Percentiles rank a stretch among this genome's conserved stretches.
These are phyloP conservation scores for Trichomonas gallinae DNA, from an alignment of 208 protist species.

Conservation along the genomic window DNA sequence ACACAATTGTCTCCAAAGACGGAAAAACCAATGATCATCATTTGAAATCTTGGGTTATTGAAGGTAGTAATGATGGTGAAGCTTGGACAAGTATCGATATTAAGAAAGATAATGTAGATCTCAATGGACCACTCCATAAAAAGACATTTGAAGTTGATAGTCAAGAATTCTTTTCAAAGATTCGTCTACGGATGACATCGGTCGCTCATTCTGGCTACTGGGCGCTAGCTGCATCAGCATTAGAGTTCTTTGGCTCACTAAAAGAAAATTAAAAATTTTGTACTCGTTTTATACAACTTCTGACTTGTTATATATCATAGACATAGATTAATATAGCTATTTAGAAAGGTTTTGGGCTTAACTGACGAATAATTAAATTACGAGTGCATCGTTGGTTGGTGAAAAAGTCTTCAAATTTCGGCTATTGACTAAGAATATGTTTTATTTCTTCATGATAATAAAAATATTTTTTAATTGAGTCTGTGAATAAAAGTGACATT, in stretches of 20 bases:
- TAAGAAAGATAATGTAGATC: neutral
- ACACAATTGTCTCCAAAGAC: neutral
- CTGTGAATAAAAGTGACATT: too few species aligned
- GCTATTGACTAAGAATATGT: too few species aligned
- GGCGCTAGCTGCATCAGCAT: neutral
- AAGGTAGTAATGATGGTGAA: neutral
- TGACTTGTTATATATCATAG: too few species aligned
- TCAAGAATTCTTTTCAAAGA: neutral
- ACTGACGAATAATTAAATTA: too few species aligned
- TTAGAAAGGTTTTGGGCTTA: too few species aligned
- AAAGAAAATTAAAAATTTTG: neutral
- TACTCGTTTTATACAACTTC: too few species aligned
- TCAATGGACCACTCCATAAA: neutral
- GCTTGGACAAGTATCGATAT: neutral
- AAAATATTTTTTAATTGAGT: too few species aligned
- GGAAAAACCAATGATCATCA: neutral
- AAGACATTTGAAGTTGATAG: neutral
- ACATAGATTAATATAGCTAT: too few species aligned
- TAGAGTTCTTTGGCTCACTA: neutral
- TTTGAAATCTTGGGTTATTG: neutral
- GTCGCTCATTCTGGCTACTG: neutral
- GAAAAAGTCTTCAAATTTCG: too few species aligned
- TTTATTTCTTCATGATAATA: too few species aligned
- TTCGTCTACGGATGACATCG: neutral
- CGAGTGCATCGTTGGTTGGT: too few species aligned